Conservation (phyloP, 306 rosid species). For the Canavalia ensiformis region DNA sequence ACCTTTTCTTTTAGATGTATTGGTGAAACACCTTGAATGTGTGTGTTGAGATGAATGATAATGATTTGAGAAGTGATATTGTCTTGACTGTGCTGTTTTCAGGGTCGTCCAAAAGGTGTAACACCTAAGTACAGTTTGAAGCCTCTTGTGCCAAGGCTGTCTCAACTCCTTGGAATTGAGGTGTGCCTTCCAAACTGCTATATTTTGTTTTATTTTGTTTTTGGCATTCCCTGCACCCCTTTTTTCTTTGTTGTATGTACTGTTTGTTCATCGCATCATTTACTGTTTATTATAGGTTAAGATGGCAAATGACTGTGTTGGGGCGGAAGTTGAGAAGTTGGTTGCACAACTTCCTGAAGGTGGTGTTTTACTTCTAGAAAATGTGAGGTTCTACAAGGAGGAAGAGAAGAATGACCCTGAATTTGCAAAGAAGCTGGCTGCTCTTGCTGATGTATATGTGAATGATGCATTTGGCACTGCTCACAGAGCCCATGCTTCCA, state of each 20-base stretch:
- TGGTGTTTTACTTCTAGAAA: slow-evolving; percentile 94
- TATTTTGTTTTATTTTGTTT: background rate
- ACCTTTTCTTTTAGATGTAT: background rate
- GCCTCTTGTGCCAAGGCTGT: slow-evolving; percentile 89
- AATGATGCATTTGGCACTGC: slow-evolving; percentile 98
- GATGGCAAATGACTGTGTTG: slow-evolving; percentile 78
- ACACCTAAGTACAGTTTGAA: slow-evolving; percentile 94
- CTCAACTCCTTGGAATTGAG: slow-evolving; percentile 84
- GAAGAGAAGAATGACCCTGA: slow-evolving; percentile 99
- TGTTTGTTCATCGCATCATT: background rate
- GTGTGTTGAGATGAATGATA: slow-evolving; percentile 4
- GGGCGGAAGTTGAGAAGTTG: slow-evolving; percentile 86
- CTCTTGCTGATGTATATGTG: slow-evolving; percentile 92
- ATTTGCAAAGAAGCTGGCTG: slow-evolving; percentile 88
- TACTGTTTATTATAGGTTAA: slow-evolving; percentile 61
- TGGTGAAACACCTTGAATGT: background rate
- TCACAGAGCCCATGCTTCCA: slow-evolving; percentile 97
- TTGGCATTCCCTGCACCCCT: background rate
- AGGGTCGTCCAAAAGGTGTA: slow-evolving; percentile 99
- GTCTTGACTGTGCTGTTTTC: slow-evolving; percentile 44
- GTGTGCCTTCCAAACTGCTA: slow-evolving; percentile 47
- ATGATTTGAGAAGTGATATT: slow-evolving; percentile 5
- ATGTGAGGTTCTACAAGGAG: slow-evolving; percentile 91
- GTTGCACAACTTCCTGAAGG: slow-evolving; percentile 83
- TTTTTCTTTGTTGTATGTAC: background rate